These are phyloP conservation scores for Venturia effusa DNA, from an alignment of 2,329 filamentous ascomycete species.

Conservation along the genomic window DNA sequence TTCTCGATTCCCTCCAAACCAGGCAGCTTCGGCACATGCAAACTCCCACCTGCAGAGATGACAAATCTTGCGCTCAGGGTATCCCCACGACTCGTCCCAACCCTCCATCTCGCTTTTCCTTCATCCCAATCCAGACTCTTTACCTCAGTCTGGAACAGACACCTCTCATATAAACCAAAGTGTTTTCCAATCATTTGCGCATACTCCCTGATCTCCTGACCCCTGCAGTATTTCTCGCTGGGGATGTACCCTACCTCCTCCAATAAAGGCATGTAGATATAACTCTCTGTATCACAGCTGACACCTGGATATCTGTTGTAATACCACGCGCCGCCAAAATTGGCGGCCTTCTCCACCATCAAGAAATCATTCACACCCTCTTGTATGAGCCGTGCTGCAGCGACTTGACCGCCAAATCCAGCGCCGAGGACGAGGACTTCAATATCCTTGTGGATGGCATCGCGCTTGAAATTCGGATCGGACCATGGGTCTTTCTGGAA, in stretches of 20 bases:
- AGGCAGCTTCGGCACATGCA: slow-evolving; percentile 33
- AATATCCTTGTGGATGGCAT: slow-evolving; percentile 19
- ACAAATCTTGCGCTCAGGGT: slow-evolving; percentile 28
- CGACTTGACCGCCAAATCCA: slow-evolving; percentile 34
- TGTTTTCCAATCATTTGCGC: slow-evolving; percentile 34
- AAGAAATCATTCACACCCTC: slow-evolving; percentile 28
- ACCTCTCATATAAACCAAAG: slow-evolving; percentile 31
- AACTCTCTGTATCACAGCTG: slow-evolving; percentile 32
- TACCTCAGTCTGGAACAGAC: slow-evolving; percentile 38
- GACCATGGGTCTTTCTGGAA: slow-evolving; percentile 7
- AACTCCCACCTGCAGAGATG: slow-evolving; percentile 30
- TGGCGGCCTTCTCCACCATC: slow-evolving; percentile 37
- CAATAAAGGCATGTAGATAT: slow-evolving; percentile 46
- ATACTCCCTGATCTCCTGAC: slow-evolving; percentile 37
- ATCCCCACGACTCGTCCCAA: slow-evolving; percentile 18
- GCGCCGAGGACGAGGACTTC: slow-evolving; percentile 31
- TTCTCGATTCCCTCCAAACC: slow-evolving; percentile 27
- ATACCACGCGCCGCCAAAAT: slow-evolving; percentile 37
- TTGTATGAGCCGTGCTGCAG: slow-evolving; percentile 30
- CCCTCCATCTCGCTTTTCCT: slow-evolving; percentile 21
- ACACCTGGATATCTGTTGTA: slow-evolving; percentile 19
- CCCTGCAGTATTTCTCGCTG: slow-evolving; percentile 36
- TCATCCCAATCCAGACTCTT: slow-evolving; percentile 38
- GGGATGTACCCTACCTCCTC: slow-evolving; percentile 51
- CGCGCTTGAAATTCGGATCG: slow-evolving; percentile 12